Percentiles rank a stretch among this genome's conserved stretches.
Conservation (phyloP, 2,329 filamentous ascomycete species). For the Microdochium bolleyi region DNA sequence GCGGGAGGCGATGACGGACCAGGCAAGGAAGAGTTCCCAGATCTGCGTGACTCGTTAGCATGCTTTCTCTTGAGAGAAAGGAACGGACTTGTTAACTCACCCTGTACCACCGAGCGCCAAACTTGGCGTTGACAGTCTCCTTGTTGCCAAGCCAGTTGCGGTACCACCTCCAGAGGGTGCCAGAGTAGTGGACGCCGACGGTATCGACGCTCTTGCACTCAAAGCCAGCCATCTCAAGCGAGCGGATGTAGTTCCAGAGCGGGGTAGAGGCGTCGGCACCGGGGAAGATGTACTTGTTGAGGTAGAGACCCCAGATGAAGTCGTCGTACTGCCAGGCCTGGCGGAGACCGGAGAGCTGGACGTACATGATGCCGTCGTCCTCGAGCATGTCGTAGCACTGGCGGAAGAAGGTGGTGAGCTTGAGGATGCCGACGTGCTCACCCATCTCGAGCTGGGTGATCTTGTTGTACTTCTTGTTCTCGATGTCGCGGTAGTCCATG, state of each 20-base stretch:
- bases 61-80: neutral
- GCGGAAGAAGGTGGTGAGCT: constrained; percentile 71
- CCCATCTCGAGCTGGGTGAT: constrained; percentile 98
- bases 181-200: constrained; percentile 92
- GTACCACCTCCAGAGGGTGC: constrained; percentile 97
- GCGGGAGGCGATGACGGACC: constrained; percentile 74
- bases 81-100: constrained; percentile 59
- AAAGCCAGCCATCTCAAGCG: constrained; percentile 78
- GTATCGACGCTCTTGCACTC: constrained; percentile 92
- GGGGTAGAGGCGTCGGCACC: constrained; percentile 94
- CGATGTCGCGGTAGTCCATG: constrained; percentile 93
- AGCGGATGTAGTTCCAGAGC: constrained; percentile 77
- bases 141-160: constrained; percentile 94
- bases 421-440: constrained; percentile 93
- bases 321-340: constrained; percentile 98
- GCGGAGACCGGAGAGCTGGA: constrained; percentile 89
- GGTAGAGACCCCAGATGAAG: constrained; percentile 95
- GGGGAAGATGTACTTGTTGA: constrained; percentile 99
- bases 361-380: constrained; percentile 91
- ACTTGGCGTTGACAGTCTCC: constrained; percentile 90
- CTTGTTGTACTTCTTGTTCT: constrained; percentile 76
- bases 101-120: constrained; percentile 91
- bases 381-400: constrained; percentile 95
- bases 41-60: constrained; percentile 42
- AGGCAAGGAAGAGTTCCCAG: constrained; percentile 88